Evolutionary conservation across 768 basidiomycete species (phyloP), one percentile per base, ranked within the genome.

Genomic region (Amyloporia xantha): DNA sequence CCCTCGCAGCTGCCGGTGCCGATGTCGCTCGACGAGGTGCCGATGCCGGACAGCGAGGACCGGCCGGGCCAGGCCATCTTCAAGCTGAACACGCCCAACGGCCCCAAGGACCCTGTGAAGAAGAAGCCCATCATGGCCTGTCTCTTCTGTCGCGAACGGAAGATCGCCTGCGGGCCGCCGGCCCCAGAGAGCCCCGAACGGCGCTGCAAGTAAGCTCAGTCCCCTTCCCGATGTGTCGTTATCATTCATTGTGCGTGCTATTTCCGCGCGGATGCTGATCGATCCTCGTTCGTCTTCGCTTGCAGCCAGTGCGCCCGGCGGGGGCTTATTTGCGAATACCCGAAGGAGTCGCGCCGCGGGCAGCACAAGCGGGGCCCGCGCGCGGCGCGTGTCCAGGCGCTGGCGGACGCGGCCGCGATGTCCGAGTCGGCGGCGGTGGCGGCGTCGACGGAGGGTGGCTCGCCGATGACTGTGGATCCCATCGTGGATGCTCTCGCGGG

Each of bases 141-240:
- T 50, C 59, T 70, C 44, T 76, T 76, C 62, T 76, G 74, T 53
- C 64, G 74, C 50, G 72, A 73, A 62, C 62, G 74, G 52, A 76
- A 76, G 62, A 76, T 76, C 56, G 72, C 72, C 20, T 76, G 74
- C 54, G 74, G 74, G 25, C 62, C 71, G 13, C 72, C 73, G 13
- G 54, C 65, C 47, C 65, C 68, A 23, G 66, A 66, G 17, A 64
- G 52, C 52, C 55, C 60, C 48, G 68, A 71, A 45, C 63, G 60
- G 48, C 66, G 71, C 6, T 76, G 74, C 74, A 75, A 76, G 74
- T 76, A 45, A 59, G 74, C 60, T 1, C 36, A n/a, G 19, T 15
- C 15, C 41, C n/a, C 17, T 15, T 20, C 17, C 30, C n/a, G 19
- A 7, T 20, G 19, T 10, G 9, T 49, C 13, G 36, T 40, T n/a